Base-by-base conservation (phyloP, 2,329 filamentous ascomycete genomes). In the Balansia obtecta region DNA sequence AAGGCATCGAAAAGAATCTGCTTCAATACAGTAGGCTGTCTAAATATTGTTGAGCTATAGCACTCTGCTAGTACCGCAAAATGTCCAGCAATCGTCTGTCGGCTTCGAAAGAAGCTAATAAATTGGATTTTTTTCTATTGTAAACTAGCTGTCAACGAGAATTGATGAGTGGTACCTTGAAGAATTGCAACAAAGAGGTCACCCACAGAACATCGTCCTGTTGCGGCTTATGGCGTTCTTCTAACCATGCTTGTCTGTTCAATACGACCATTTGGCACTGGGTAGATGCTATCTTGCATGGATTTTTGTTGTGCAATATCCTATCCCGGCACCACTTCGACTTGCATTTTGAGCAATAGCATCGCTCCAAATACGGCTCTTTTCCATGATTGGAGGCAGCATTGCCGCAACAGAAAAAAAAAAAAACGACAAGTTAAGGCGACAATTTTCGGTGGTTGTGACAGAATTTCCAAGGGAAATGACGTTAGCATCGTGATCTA, bases 71-170 rank as follows among this genome's bases (percentile, higher is more conserved):
- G 57, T 60, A 10, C 61, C 62, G 37, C 57, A 58, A 0, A 60
- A 16, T 1, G 54, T 53, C 60, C 60, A 64, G 13, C 52, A 50
- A 0, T 60, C 58, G 5, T 55, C 57, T 2, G 57, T 57, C 0
- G 55, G 43, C 18, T 63, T 55, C 0, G 61, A 54, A 49, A 63
- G 59, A 1, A 64, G 50, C 62, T 64, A 15, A 5, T 27, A 27
- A 27, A 27, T 27, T 27, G 8, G 27, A 2, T 7, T 27, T 27
- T 2, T 27, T 27, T 27, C n/a, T 1, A 8, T 27, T 27, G 27
- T 27, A 8, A 27, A 27, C 27, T 27, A 27, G 27, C 27, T 27
- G 5, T 27, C 27, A 7, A 27, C 27, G 8, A 27, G 27, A 27
- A 27, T 1, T 27, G 2, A 27, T 27, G 27, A 37, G 5, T 30